Evolutionary conservation across 768 basidiomycete species (phyloP), one percentile per base, ranked within the genome.

Genomic region (Panellus pusillus): DNA sequence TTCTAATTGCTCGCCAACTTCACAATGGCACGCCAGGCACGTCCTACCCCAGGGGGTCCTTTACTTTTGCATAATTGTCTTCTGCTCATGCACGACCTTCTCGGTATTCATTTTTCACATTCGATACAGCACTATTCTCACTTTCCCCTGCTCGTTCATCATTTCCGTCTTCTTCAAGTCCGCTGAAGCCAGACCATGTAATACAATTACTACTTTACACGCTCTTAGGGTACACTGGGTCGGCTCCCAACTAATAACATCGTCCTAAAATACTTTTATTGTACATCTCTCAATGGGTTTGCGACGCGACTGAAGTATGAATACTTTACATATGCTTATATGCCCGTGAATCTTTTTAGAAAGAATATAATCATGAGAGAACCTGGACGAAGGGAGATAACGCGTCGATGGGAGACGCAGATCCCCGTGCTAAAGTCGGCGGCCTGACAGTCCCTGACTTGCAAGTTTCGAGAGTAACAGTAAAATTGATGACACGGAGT

Each of bases 131-230:
- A 61, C 59, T 63, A 65, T 61, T 55, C 55, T 56, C 59, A 63
- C 54, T 50, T n/a, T 57, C 24, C 49, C 52, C 50, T 45, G 2
- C 49, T 49, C 28, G 6, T 57, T 53, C 32, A 14, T 35, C 41
- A 36, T 29, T 47, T 44, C 46, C 47, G 40, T 50, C 46, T 29
- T 31, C 43, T 48, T 52, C 58, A 47, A 54, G 47, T 55, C 47
- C 58, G 52, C 61, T 61, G 47, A 58, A 62, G 49, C 44, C 64
- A 56, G 58, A 54, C 63, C 32, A 35, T 72, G 70, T 71, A 71
- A 68, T 71, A 68, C 70, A 66, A 58, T 63, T 61, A 60, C 44
- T 66, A 69, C 62, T 40, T 60, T 70, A 72, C 66, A 50, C 55
- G 56, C 51, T 41, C 32, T 44, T 49, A 58, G 44, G 58, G 65